Evolutionary conservation across 495 filamentous ascomycete genomes (phyloP).

Genomic region (Trichoderma virens): DNA sequence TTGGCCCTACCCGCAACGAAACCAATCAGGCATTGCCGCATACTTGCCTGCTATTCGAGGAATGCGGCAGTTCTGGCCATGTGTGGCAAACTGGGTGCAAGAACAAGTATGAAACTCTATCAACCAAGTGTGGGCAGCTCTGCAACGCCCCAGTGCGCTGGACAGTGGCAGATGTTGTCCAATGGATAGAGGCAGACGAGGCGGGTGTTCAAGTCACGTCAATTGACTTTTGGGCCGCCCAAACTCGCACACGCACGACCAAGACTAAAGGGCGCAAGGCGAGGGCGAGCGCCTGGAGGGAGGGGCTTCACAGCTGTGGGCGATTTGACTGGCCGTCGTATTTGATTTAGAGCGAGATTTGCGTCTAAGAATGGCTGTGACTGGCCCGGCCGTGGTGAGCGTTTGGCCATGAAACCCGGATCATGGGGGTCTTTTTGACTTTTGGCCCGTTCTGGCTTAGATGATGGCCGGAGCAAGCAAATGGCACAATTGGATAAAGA

Average conservation of each 20-base stretch:
- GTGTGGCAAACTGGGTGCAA: not conserved
- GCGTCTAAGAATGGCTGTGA: not conserved
- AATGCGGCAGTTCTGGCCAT: not conserved
- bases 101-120: not conserved
- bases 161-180: not conserved
- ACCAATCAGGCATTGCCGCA: not conserved
- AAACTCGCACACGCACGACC: not conserved
- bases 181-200: not conserved
- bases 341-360: not conserved
- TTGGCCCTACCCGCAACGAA: not conserved
- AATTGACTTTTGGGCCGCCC: slow-evolving; percentile 3
- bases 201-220: not conserved
- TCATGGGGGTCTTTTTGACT: not conserved
- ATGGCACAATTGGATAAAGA: not conserved
- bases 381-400: not conserved
- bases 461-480: not conserved
- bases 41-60: too few relatives aligned
- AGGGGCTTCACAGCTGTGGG: not conserved
- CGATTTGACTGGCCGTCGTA: not conserved
- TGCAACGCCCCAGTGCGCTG: not conserved
- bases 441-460: not conserved
- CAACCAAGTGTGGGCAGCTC: not conserved
- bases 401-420: not conserved
- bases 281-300: not conserved
- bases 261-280: not conserved